phyloP scores from a whole-genome alignment of 2,329 filamentous ascomycete genomes.

The Cadophora luteo-olivacea region DNA sequence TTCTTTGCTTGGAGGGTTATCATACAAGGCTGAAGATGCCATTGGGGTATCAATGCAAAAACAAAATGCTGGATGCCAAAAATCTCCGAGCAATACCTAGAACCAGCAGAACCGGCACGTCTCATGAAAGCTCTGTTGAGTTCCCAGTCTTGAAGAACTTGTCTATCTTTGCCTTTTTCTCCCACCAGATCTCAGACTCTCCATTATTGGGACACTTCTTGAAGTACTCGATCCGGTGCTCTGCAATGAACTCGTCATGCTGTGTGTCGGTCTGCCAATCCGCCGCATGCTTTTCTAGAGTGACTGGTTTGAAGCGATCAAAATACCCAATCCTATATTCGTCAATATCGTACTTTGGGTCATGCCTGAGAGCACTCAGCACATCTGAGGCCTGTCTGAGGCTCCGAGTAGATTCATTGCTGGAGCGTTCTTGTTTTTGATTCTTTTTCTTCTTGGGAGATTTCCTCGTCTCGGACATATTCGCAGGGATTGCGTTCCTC shows the following conservation, averaged over 20 bases:
- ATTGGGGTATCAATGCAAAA: neutral
- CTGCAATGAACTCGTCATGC: slow-evolving; percentile 71
- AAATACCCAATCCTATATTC: slow-evolving; percentile 32
- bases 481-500: neutral
- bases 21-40: neutral
- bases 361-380: slow-evolving; percentile 11
- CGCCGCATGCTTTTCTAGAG: slow-evolving; percentile 30
- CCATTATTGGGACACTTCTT: slow-evolving; percentile 49
- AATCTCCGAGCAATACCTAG: neutral
- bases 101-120: no score
- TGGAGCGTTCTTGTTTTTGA: neutral
- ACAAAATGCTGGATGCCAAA: neutral
- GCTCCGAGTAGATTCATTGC: neutral
- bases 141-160: slow-evolving; percentile 27
- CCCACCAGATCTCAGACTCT: slow-evolving; percentile 57
- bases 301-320: slow-evolving; percentile 31
- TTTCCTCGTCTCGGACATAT: neutral
- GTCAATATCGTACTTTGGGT: slow-evolving; percentile 15
- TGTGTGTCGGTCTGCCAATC: slow-evolving; percentile 43
- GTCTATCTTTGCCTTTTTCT: slow-evolving; percentile 48
- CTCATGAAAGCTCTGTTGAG: neutral
- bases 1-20: neutral
- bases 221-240: slow-evolving; percentile 69
- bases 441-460: neutral
- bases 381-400: slow-evolving; percentile 14